These are phyloP conservation scores for Ottelia alismoides DNA, from an alignment of 106 monocot genomes.

Conservation along the genomic window DNA sequence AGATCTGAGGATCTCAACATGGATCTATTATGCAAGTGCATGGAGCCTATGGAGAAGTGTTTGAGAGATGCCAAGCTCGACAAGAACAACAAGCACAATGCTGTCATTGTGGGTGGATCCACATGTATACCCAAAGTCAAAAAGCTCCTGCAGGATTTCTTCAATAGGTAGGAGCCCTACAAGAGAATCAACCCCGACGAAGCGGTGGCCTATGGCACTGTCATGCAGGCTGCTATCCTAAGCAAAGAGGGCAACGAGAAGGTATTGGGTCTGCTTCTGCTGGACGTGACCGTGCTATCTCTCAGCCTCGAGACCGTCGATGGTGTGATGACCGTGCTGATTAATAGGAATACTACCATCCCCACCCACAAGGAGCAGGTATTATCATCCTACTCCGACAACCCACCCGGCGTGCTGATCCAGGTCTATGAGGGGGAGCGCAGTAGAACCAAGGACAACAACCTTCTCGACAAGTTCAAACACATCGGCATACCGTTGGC, in stretches of 20 bases:
- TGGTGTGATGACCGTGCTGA: too few species aligned
- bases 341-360: slow-evolving; percentile 48
- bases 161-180: slow-evolving; percentile 27
- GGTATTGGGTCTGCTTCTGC: slow-evolving; percentile 28
- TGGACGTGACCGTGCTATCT: too few species aligned
- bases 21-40: slow-evolving; percentile 49
- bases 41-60: too few species aligned
- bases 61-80: too few species aligned
- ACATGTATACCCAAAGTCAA: slow-evolving; percentile 28
- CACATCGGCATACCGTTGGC: slow-evolving; percentile 51
- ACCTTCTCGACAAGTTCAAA: slow-evolving; percentile 44
- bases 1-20: slow-evolving; percentile 12
- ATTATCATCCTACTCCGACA: slow-evolving; percentile 43
- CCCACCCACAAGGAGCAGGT: slow-evolving; percentile 55
- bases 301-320: too few species aligned
- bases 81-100: slow-evolving; percentile 1
- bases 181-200: slow-evolving; percentile 14
- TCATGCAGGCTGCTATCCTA: too few species aligned
- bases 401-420: slow-evolving; percentile 41
- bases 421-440: slow-evolving; percentile 37
- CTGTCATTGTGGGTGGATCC: slow-evolving; percentile 8
- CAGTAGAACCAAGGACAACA: too few species aligned
- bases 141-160: slow-evolving; percentile 29
- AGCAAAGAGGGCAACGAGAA: too few species aligned
- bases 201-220: too few species aligned